Conservation (phyloP, 1,284 basidiomycete species). For the Irpex rosettiformis region DNA sequence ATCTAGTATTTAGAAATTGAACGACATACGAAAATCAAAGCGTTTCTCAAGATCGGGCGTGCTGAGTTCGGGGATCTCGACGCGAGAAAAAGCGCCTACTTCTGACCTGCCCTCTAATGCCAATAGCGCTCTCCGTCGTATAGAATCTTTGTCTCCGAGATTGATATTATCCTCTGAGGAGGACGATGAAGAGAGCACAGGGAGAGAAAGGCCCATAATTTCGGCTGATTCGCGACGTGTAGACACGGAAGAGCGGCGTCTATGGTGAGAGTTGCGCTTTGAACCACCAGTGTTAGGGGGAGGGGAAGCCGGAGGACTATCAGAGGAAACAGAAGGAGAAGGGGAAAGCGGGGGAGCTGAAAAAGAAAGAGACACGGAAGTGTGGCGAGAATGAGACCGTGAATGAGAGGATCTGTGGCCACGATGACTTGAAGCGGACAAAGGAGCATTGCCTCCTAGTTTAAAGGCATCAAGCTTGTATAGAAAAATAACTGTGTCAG, state of each 20-base stretch:
- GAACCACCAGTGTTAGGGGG: constrained; percentile 32
- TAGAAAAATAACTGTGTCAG: constrained; percentile 4
- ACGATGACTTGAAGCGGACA: constrained; percentile 27
- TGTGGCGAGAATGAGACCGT: constrained; percentile 65
- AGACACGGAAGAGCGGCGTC: constrained; percentile 79
- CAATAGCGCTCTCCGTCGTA: constrained; percentile 73
- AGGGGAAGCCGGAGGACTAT: constrained; percentile 32
- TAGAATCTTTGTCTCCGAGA: constrained; percentile 69
- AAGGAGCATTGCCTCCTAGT: constrained; percentile 28
- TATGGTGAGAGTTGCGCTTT: constrained; percentile 75
- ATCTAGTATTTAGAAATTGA: constrained; percentile 11
- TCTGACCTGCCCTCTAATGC: constrained; percentile 76
- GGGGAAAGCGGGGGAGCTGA: constrained; percentile 24
- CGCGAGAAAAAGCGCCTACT: constrained; percentile 56
- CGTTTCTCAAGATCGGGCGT: constrained; percentile 50
- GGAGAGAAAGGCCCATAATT: constrained; percentile 73
- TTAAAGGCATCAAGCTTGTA: constrained; percentile 62
- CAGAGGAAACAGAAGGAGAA: constrained; percentile 26
- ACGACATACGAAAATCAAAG: constrained; percentile 61
- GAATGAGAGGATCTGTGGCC: constrained; percentile 43
- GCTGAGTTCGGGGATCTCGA: constrained; percentile 76
- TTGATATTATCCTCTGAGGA: constrained; percentile 62
- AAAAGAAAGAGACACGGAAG: constrained; percentile 40
- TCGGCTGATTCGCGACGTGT: constrained; percentile 81
- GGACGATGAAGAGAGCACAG: constrained; percentile 48